A percentile compares a stretch with the other conserved stretches of the same genome.
These are phyloP conservation scores for Ceraceosorus guamensis DNA, from an alignment of 1,284 basidiomycete genomes.

Conservation along the genomic window DNA sequence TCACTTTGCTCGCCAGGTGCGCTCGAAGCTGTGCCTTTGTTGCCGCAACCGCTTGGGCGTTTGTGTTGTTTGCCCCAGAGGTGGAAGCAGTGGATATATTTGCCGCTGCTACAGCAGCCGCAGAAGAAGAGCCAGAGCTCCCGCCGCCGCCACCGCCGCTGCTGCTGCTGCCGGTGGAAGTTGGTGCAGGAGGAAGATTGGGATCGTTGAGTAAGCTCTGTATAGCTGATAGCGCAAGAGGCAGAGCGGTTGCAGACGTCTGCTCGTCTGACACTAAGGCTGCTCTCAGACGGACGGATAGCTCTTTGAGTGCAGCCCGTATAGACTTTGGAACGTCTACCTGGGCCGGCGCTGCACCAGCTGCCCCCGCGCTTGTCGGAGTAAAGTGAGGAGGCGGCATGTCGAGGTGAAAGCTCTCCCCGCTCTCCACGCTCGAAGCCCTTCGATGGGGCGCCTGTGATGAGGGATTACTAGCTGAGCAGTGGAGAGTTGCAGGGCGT, in stretches of 20 bases:
- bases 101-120: too few relatives aligned
- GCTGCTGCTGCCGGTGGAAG: not conserved
- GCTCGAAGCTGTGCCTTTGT: constrained; percentile 18
- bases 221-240: not conserved
- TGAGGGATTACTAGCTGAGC: not conserved
- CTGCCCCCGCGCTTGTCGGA: not conserved
- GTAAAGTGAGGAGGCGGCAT: not conserved
- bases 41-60: not conserved
- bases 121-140: too few relatives aligned
- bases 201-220: not conserved
- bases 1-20: constrained; percentile 24
- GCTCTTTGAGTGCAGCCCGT: not conserved
- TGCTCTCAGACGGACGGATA: not conserved
- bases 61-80: not conserved
- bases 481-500: not conserved
- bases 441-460: too few relatives aligned
- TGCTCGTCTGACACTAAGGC: not conserved
- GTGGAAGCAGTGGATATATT: not conserved
- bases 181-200: not conserved
- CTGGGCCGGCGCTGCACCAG: too few relatives aligned
- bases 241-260: not conserved
- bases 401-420: not conserved
- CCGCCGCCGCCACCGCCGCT: too few relatives aligned
- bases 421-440: too few relatives aligned
- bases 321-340: not conserved